phyloP scores from a whole-genome alignment of 257 asterid genomes.

The Thymus quinquecostatus region DNA sequence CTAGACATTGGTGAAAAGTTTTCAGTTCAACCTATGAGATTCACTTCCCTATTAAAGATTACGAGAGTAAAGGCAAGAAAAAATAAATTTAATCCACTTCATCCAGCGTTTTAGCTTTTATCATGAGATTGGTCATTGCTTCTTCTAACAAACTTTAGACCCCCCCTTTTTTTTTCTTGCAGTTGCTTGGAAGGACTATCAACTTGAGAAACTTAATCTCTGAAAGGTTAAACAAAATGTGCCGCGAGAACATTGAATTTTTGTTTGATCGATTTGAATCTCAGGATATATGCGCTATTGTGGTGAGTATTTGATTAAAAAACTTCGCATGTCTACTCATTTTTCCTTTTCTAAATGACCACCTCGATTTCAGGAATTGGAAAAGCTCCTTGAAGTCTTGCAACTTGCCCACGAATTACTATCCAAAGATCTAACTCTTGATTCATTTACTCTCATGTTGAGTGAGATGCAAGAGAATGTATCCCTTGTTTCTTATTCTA shows the following conservation, averaged over 20 bases:
- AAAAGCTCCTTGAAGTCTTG: constrained; percentile 74
- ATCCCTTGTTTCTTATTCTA: constrained; percentile 94
- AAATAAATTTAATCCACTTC: constrained; percentile 25
- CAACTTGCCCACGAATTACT: constrained; percentile 85
- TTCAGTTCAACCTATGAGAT: constrained; percentile 88
- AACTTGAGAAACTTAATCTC: constrained; percentile 88
- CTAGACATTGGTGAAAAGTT: constrained; percentile 88
- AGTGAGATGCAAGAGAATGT: constrained; percentile 97
- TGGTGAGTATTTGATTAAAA: constrained; percentile 55
- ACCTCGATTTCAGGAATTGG: constrained; percentile 76
- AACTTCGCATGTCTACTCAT: constrained; percentile 21
- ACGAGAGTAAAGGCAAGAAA: constrained; percentile 86
- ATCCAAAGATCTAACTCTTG: constrained; percentile 77
- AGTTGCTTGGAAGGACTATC: constrained; percentile 97
- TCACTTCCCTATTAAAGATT: constrained; percentile 68
- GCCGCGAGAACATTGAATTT: constrained; percentile 90
- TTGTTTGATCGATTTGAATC: constrained; percentile 91
- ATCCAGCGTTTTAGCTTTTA: neutral
- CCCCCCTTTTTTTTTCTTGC: constrained; percentile 15
- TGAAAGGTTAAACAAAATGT: constrained; percentile 86
- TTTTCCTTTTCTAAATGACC: constrained; percentile 29
- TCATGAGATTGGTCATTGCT: neutral
- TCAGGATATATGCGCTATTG: constrained; percentile 92
- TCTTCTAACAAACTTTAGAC: neutral
- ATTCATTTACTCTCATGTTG: constrained; percentile 81